These are phyloP conservation scores for Chaetomium sp. DNA, from an alignment of 2,329 filamentous ascomycete species.

Conservation along the genomic window DNA sequence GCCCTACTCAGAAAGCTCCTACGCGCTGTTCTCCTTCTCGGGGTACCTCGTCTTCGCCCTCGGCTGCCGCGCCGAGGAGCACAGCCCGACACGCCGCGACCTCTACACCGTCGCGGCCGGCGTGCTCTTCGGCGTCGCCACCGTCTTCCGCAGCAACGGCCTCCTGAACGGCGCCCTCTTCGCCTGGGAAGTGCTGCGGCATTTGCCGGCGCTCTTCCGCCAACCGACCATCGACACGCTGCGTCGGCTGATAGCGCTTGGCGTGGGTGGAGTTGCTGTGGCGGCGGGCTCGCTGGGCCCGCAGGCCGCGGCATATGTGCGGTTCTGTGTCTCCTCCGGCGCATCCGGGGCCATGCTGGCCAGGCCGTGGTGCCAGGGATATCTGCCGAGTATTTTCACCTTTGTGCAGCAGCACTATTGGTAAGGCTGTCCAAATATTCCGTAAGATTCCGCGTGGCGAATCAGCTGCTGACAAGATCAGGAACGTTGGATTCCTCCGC, in stretches of 20 bases:
- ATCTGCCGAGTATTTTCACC: constrained; percentile 83
- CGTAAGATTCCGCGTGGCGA: constrained; percentile 2
- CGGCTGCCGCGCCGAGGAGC: constrained; percentile 44
- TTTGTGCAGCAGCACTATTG: constrained; percentile 92
- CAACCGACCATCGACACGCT: constrained; percentile 44
- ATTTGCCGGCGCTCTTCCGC: constrained; percentile 45
- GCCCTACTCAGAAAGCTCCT: constrained; percentile 80
- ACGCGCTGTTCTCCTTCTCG: constrained; percentile 73
- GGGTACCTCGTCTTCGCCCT: constrained; percentile 71
- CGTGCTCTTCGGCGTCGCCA: constrained; percentile 69
- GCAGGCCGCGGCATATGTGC: constrained; percentile 72
- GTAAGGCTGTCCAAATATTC: constrained; percentile 52
- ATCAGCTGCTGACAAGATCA: constrained; percentile 42
- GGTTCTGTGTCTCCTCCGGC: constrained; percentile 58
- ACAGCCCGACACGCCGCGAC: constrained; percentile 45
- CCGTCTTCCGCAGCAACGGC: constrained; percentile 80
- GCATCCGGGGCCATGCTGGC: constrained; percentile 18
- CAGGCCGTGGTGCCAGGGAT: constrained; percentile 67
- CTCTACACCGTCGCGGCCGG: constrained; percentile 63
- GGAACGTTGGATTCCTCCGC: constrained; percentile 82
- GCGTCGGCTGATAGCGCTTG: constrained; percentile 58
- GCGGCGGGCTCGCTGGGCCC: constrained; percentile 69
- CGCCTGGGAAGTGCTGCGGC: constrained; percentile 59
- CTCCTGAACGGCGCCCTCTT: constrained; percentile 79
- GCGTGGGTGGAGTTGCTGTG: constrained; percentile 68